Percentiles rank a stretch among this genome's conserved stretches.
Conservation (phyloP, 306 rosid genomes). For the Quercus wislizeni region DNA sequence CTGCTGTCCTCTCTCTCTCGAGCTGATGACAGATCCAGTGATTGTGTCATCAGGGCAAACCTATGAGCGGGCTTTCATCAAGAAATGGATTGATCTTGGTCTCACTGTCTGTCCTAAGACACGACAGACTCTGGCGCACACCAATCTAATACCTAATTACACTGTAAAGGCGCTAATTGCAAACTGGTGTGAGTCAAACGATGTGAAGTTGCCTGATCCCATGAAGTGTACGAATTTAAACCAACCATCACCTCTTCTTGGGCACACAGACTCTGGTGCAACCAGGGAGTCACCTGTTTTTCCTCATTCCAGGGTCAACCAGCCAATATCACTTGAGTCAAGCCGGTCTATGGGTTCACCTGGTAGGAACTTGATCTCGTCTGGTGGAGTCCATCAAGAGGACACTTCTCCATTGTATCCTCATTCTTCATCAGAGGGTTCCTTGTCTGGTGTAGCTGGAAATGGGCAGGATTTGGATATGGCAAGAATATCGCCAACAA, state of each 20-base stretch:
- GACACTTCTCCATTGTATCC: conserved; percentile 74
- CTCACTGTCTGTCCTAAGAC: conserved; percentile 98
- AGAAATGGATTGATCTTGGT: conserved; percentile 89
- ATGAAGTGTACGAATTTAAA: conserved; percentile 39
- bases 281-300: conserved; percentile 53
- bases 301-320: conserved; percentile 56
- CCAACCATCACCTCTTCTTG: conserved; percentile 57
- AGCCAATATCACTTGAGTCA: conserved; percentile 57
- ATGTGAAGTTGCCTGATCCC: conserved; percentile 80
- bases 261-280: conserved; percentile 54
- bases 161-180: conserved; percentile 85
- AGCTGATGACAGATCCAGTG: conserved; percentile 98
- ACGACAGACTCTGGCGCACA: conserved; percentile 79
- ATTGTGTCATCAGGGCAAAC: conserved; percentile 99
- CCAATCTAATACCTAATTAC: conserved; percentile 75
- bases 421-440: conserved; percentile 75
- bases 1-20: conserved; percentile 97
- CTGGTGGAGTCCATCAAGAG: conserved; percentile 49
- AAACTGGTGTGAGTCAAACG: conserved; percentile 87
- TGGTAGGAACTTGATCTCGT: conserved; percentile 34
- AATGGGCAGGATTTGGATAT: conserved; percentile 58
- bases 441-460: conserved; percentile 43
- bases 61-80: conserved; percentile 84
- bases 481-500: conserved; percentile 39
- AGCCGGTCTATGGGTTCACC: conserved; percentile 60